Evolutionary conservation across 2,329 filamentous ascomycete species (phyloP).

Genomic region (Ceratocystis ficicola): DNA sequence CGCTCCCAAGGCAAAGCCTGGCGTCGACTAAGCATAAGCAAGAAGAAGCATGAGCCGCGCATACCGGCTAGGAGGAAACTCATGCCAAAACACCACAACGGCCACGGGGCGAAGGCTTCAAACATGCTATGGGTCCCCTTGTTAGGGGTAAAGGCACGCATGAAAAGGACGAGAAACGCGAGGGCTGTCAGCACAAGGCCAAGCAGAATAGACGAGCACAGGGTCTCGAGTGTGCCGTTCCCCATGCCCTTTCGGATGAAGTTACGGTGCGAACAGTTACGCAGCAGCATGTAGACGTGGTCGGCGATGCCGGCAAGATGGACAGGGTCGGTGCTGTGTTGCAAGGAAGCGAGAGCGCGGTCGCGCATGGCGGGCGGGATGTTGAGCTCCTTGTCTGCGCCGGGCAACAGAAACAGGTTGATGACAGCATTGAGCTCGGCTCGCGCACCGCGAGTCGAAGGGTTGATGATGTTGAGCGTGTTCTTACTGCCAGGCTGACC

Average conservation of each 20-base stretch:
- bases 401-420: slow-evolving; percentile 33
- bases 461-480: slow-evolving; percentile 22
- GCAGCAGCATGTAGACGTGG: slow-evolving; percentile 36
- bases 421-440: slow-evolving; percentile 33
- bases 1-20: slow-evolving; percentile 39
- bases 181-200: slow-evolving; percentile 33
- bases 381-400: slow-evolving; percentile 37
- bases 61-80: slow-evolving; percentile 35
- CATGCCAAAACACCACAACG: slow-evolving; percentile 36
- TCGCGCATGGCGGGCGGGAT: slow-evolving; percentile 35
- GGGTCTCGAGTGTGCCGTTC: slow-evolving; percentile 39
- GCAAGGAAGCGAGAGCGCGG: slow-evolving; percentile 30
- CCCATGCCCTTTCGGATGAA: slow-evolving; percentile 43
- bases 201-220: slow-evolving; percentile 36
- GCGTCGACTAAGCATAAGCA: slow-evolving; percentile 36
- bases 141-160: slow-evolving; percentile 32
- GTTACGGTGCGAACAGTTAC: slow-evolving; percentile 38
- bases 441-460: slow-evolving; percentile 22
- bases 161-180: slow-evolving; percentile 33
- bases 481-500: slow-evolving; percentile 13
- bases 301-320: slow-evolving; percentile 35
- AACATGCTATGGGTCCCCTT: slow-evolving; percentile 33
- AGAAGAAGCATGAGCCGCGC: slow-evolving; percentile 37
- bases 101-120: slow-evolving; percentile 35
- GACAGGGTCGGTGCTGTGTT: slow-evolving; percentile 30